Evolutionary conservation across 2,329 filamentous ascomycete genomes (phyloP).

Genomic region (Fusarium pseudocircinatum): DNA sequence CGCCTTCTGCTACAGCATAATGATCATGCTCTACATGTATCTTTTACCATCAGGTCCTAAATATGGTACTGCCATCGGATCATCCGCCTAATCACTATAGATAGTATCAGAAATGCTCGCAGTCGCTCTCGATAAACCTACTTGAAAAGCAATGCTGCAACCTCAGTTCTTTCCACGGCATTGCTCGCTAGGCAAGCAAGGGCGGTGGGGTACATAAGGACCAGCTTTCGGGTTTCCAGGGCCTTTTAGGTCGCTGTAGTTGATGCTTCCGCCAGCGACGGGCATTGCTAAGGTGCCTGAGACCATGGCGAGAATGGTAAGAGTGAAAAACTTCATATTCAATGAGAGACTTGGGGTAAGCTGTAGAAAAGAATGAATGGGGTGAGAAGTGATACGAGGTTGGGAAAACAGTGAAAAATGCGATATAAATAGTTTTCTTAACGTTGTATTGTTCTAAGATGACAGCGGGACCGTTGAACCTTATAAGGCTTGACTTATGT

Average conservation of each 20-base stretch:
- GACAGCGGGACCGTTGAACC: background rate
- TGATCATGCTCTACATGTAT: accelerated
- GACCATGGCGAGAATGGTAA: background rate
- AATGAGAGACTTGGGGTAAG: background rate
- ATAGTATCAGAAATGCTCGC: background rate
- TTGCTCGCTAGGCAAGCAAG: background rate
- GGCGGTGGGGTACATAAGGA: background rate
- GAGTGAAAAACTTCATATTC: background rate
- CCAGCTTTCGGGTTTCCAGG: accelerated
- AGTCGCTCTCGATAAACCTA: background rate
- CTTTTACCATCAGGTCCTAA: too few relatives aligned
- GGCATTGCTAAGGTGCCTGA: background rate
- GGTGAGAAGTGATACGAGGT: background rate
- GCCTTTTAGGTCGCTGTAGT: background rate
- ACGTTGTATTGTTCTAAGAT: background rate
- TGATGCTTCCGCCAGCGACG: accelerated
- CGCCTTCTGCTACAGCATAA: accelerated
- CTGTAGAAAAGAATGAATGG: background rate
- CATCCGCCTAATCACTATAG: background rate
- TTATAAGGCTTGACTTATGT: background rate
- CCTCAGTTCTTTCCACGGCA: background rate
- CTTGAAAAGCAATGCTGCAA: accelerated
- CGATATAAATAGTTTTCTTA: background rate
- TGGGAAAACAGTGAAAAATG: accelerated
- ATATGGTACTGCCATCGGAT: too few relatives aligned